Evolutionary conservation across 106 monocot genomes (phyloP), one percentile per base, ranked within the genome.

Genomic region (Allium cepa): DNA sequence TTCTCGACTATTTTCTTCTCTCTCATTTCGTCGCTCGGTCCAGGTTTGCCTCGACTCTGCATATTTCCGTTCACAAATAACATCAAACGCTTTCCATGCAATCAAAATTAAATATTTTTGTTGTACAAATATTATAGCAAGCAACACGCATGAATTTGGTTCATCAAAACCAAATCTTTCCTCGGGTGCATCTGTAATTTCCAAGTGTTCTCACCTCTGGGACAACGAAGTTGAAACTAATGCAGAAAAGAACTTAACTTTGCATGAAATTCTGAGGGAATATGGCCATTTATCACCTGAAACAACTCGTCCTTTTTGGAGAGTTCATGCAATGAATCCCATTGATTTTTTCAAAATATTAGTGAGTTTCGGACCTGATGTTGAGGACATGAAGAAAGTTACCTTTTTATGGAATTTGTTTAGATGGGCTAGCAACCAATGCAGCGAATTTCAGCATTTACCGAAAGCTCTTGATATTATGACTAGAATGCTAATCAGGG

Each of bases 221-320:
- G 62, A 72, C 72, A 73, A 56, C 53, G 74, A 80, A 66, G 59
- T 50, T 28, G 83, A 69, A 36, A 58, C 56, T 55, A 72, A 66
- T 60, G 15, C 57, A n/a, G 53, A 79, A 28, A 36, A 36, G 0
- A 74, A 62, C n/a, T 72, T 52, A 56, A 69, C 74, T 50, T 48
- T 89, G 56, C 85, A 80, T 17, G 84, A 83, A 64, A 66, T 87
- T 22, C 66, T 97, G 50, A 84, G 57, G 74, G 22, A 47, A 53
- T 73, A 79, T 56, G 26, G 78, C 18, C 16, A 78, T 63, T 60
- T 89, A 36, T 84, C 80, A 6, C 97, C 92, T 10, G 86, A 81
- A 66, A 77, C 68, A 53, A 71, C 76, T 17, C 97, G 97, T 66
- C 76, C 72, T 10, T 92, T 86, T 70, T 89, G 92, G 92, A 80